phyloP scores from a whole-genome alignment of 768 basidiomycete species.

The Pholiota microspora region DNA sequence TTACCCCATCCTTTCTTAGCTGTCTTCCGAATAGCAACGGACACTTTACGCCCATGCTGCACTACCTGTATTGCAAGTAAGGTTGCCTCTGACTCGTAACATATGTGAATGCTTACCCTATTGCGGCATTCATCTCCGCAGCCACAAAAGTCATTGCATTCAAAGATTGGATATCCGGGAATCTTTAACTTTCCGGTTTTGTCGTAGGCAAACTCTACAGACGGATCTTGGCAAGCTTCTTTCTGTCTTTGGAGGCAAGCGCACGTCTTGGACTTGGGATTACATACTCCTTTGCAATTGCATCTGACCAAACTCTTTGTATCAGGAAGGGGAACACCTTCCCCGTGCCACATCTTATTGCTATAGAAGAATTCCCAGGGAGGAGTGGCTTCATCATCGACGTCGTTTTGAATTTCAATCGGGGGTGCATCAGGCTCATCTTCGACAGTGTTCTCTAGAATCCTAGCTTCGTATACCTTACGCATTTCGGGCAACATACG shows the following conservation, averaged over 20 bases:
- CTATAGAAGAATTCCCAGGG: slow-evolving; percentile 88
- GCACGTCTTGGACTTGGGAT: slow-evolving; percentile 73
- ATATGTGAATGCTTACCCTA: slow-evolving; percentile 48
- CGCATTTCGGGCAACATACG: slow-evolving; percentile 44
- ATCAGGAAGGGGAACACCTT: slow-evolving; percentile 68
- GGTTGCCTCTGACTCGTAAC: background rate
- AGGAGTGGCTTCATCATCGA: slow-evolving; percentile 70
- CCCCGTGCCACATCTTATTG: slow-evolving; percentile 75
- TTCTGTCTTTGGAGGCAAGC: slow-evolving; percentile 63
- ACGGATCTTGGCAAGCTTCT: slow-evolving; percentile 29
- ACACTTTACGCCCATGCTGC: slow-evolving; percentile 69
- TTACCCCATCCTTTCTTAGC: slow-evolving; percentile 82
- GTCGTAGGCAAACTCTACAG: slow-evolving; percentile 70
- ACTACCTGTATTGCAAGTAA: slow-evolving; percentile 63
- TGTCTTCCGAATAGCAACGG: slow-evolving; percentile 69
- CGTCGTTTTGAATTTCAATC: slow-evolving; percentile 64
- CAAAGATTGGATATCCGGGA: slow-evolving; percentile 66
- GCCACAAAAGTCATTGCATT: slow-evolving; percentile 81
- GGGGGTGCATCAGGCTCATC: slow-evolving; percentile 71
- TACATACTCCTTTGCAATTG: slow-evolving; percentile 71
- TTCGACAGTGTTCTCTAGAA: slow-evolving; percentile 58
- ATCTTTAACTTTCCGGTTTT: slow-evolving; percentile 49
- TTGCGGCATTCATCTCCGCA: slow-evolving; percentile 84
- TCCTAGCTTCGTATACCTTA: slow-evolving; percentile 60
- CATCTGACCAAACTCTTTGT: slow-evolving; percentile 60